Base-by-base conservation (phyloP, 2,329 filamentous ascomycete genomes). In the Stagonosporopsis chrysanthemi region DNA sequence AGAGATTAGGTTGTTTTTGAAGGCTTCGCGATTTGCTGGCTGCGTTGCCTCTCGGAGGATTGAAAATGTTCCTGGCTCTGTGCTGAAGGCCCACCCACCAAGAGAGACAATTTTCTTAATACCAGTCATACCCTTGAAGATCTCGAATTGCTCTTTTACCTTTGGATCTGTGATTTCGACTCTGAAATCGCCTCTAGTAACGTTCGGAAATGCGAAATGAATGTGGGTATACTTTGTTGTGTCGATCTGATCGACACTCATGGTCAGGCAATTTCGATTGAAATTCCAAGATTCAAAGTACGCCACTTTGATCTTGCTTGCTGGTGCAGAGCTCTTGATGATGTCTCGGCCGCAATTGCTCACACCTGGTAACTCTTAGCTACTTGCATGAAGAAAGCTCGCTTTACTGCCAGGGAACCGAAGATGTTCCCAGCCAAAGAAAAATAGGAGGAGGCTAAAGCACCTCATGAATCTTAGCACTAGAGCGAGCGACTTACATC, bases 261-360 rank as follows among this genome's bases (percentile, higher is more conserved):
- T 41, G 17, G 3, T 14, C 38, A 41, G 14, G 19, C 38, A 41
- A 1, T 5, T 3, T 3, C 38, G 17, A 14, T 24, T 23, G 7
- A 24, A 24, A 41, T 24, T 24, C 17, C 19, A 41, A 11, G 5
- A 11, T 19, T 41, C 38, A 15, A 56, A 66, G 29, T 66, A 66
- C 3, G 46, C 64, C 2, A 65, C 26, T 7, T 57, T 54, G n/a
- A 58, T 49, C 12, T 39, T 48, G 14, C 8, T 49, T 5, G 24
- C 43, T 19, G 52, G 41, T 5, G 46, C 40, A 6, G n/a, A 24
- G 15, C 53, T 51, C 19, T 62, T 61, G 12, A 64, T 52, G n/a
- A 64, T 61, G 47, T 63, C 55, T 22, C 23, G 48, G n/a, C 65
- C 63, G 31, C 61, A 66, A 31, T 66, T 66, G 17, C 35, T 47